Base-by-base conservation (phyloP, 2,329 filamentous ascomycete genomes). In the Penicillium aurantiogriseum region DNA sequence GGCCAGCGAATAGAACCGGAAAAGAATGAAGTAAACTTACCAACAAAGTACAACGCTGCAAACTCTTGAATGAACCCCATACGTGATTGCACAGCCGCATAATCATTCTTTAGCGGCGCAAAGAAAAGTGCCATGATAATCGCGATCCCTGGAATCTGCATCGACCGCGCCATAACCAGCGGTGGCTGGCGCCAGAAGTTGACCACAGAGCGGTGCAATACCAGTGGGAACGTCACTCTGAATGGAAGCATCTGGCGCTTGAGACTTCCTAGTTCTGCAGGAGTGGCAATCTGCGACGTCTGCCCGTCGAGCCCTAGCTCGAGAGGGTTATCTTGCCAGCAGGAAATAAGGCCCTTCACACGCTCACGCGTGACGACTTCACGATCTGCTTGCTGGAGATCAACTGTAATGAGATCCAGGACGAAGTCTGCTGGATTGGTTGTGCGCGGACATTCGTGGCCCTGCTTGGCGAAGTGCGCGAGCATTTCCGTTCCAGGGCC, bases 391-490 rank as follows among this genome's bases (percentile, higher is more conserved):
- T 88, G 82, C 59, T 91, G 89, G 0, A 92, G 76, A 64, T 92
- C 88, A 25, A 92, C 83, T 0, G 88, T 92, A 51, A 92, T 89
- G 49, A 91, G 79, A 65, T 92, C 89, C 8, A 92, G 79, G 0
- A 87, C 88, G 69, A 90, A 92, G 69, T 92, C 89, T 0, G 89
- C 88, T 0, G 89, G 89, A 61, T 92, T 92, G 0, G 87, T 89
- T 57, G 88, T 84, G 15, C 79, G 77, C 0, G 88, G 87, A 66
- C 89, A 92, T 13, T 84, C 76, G 60, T 85, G 83, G 0, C 88
- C 87, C 21, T 86, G 76, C 0, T 68, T 69, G 0, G 76, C 73
- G 58, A 92, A 89, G 69, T 91, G 86, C 0, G 77, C 69, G 0
- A 91, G 76, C 87, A 92, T 90, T 1, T 82, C 76, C 5, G 69